Evolutionary conservation across 805 yeast species (phyloP), one percentile per base, ranked within the genome.

Genomic region (Kazachstania bromeliacearum): DNA sequence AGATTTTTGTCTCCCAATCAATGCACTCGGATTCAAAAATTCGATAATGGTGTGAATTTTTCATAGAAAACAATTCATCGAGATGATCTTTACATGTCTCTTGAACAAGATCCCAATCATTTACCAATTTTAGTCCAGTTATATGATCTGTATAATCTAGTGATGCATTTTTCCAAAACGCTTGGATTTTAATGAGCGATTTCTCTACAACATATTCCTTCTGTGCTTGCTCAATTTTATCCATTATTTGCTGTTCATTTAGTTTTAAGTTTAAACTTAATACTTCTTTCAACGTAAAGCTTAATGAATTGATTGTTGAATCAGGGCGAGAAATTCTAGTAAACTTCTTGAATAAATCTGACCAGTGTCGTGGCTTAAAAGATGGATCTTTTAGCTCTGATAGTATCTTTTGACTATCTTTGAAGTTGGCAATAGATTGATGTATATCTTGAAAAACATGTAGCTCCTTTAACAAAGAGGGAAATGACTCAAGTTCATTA

Each of bases 281-380:
- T 2, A 88, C 70, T 42, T 79, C 72, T 1, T 77, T 77, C 2
- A 85, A 55, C 0, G 68, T 61, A 37, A 79, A 44, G 6, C 20
- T 13, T 12, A 20, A 13, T 4, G 16, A 3, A 9, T 20, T 14
- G 5, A 12, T n/a, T 3, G 14, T 10, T 4, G 31, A 38, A 1
- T 39, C 37, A 0, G 44, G 9, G 0, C 33, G 7, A 20, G 36
- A 35, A 1, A 14, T 15, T 5, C 33, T 41, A 0, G 53, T 64
- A 16, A 67, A 40, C 9, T 49, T 53, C 9, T 53, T 42, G 43
- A 71, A 71, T 2, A 79, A 53, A 7, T 48, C 42, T 13, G 59
- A 60, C 87, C 95, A 77, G 49, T 88, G 96, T 16, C 87, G 64
- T 0, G 66, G 67, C 36, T 71, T 71, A 42, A 88, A 55, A 0